These are phyloP conservation scores for Aureobasidium namibiae DNA, from an alignment of 2,329 filamentous ascomycete genomes.

Conservation along the genomic window DNA sequence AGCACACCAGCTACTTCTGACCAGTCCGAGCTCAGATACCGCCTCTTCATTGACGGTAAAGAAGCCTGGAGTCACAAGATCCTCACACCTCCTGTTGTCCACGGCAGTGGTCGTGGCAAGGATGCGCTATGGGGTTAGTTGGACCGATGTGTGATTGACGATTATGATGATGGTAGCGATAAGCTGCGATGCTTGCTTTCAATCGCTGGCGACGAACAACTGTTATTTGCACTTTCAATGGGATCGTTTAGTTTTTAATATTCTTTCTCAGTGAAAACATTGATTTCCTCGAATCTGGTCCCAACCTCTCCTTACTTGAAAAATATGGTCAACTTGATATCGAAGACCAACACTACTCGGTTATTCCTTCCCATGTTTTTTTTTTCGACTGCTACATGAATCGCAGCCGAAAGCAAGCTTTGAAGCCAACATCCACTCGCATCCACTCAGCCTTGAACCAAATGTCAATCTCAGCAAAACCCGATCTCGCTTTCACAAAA, in stretches of 20 bases:
- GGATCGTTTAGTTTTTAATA: background rate
- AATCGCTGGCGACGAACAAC: background rate
- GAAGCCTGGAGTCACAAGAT: conserved; percentile 62
- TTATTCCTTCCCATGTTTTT: background rate
- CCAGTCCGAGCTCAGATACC: conserved; percentile 69
- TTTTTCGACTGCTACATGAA: no score
- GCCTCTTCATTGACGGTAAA: conserved; percentile 71
- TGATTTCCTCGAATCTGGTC: background rate
- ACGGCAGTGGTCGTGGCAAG: conserved; percentile 33
- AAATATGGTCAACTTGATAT: background rate
- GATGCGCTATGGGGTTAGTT: conserved; percentile 38
- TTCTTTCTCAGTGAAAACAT: background rate
- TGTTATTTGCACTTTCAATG: background rate
- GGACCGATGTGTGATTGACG: background rate
- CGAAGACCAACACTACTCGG: background rate
- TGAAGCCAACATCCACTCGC: background rate
- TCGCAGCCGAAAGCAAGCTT: background rate
- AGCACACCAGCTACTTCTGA: conserved; percentile 55
- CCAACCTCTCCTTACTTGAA: background rate
- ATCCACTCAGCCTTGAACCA: background rate
- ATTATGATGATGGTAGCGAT: background rate
- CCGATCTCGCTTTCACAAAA: conserved; percentile 22
- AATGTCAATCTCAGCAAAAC: background rate
- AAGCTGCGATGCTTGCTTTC: background rate
- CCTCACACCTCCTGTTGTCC: conserved; percentile 33